Evolutionary conservation across 257 asterid genomes (phyloP).

Genomic region (Fraxinus americana): DNA sequence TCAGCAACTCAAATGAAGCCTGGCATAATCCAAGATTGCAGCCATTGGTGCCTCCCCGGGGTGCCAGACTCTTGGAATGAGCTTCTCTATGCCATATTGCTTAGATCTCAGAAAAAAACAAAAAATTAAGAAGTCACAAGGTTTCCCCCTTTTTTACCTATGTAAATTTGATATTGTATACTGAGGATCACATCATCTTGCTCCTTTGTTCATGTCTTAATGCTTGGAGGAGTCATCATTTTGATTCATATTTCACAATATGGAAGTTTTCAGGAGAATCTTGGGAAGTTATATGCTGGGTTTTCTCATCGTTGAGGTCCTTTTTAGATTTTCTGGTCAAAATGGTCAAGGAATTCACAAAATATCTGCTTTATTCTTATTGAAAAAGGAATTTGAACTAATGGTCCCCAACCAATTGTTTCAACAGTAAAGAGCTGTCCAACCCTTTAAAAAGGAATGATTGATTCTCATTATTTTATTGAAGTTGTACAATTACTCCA

Average conservation of each 20-base stretch:
- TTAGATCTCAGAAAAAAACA: conserved; percentile 20
- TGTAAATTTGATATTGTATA: neutral
- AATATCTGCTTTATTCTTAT: too few relatives aligned
- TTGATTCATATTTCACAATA: neutral
- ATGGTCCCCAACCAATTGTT: too few relatives aligned
- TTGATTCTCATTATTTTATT: neutral
- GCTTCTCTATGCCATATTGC: conserved; percentile 47
- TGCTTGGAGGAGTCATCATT: neutral
- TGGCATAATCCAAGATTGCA: conserved; percentile 54
- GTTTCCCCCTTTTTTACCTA: neutral
- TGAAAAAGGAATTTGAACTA: too few relatives aligned
- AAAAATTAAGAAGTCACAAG: neutral
- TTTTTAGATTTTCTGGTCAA: too few relatives aligned
- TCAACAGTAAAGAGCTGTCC: too few relatives aligned
- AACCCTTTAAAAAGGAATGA: neutral
- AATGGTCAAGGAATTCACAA: neutral
- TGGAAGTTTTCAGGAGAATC: neutral
- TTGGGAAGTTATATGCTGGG: neutral
- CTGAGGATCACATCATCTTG: neutral
- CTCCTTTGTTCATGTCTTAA: neutral
- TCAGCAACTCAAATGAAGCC: conserved; percentile 16
- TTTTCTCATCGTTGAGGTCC: neutral
- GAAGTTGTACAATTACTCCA: too few relatives aligned
- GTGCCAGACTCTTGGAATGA: conserved; percentile 65
- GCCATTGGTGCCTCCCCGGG: conserved; percentile 77